Percentiles rank a stretch among this genome's conserved stretches.
Conservation (phyloP, 306 rosid genomes). For the Potentilla sterilis region DNA sequence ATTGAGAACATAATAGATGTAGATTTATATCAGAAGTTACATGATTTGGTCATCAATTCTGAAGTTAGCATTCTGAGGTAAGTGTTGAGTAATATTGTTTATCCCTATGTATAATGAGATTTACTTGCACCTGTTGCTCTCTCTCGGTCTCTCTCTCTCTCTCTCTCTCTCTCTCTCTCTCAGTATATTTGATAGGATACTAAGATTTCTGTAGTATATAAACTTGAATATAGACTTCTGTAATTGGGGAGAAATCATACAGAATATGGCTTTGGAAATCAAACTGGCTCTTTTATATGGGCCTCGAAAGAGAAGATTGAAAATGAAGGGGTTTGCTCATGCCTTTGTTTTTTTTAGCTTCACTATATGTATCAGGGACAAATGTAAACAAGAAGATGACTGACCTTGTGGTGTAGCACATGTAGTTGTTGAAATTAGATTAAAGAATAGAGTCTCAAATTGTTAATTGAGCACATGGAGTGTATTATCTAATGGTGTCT, state of each 20-base stretch:
- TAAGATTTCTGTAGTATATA: too few relatives aligned
- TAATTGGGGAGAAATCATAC: too few relatives aligned
- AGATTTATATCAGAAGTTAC: background rate
- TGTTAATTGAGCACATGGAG: conserved; percentile 1
- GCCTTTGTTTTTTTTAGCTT: background rate
- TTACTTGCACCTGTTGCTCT: too few relatives aligned
- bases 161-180: too few relatives aligned
- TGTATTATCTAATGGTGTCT: background rate
- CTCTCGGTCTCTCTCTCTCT: too few relatives aligned
- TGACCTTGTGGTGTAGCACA: background rate
- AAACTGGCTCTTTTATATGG: too few relatives aligned
- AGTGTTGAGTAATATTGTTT: too few relatives aligned
- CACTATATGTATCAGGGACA: background rate
- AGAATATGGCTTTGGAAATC: too few relatives aligned
- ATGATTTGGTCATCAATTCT: background rate
- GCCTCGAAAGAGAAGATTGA: too few relatives aligned
- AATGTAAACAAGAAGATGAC: background rate
- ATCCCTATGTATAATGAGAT: too few relatives aligned
- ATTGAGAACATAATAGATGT: background rate
- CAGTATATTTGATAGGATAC: too few relatives aligned
- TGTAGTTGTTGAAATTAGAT: conserved; percentile 14
- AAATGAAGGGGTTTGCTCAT: background rate
- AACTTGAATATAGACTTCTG: too few relatives aligned
- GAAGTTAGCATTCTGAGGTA: background rate
- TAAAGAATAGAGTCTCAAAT: background rate